phyloP scores from a whole-genome alignment of 2,329 filamentous ascomycete genomes.

The Verruconis gallopava region DNA sequence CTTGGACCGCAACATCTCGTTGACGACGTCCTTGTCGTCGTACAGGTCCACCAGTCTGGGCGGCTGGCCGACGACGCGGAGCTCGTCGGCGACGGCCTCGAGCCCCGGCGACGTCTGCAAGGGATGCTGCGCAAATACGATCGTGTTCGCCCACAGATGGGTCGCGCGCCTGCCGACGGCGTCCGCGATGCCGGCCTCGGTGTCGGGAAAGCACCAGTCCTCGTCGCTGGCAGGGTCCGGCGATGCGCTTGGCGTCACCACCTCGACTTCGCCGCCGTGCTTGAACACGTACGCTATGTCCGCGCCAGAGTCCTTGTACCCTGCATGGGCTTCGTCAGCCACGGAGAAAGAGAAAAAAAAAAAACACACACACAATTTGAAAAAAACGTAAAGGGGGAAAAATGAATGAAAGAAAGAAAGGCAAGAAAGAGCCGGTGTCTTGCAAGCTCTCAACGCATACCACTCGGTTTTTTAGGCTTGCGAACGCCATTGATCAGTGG shows the following conservation, averaged over 20 bases:
- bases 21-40: conserved; percentile 39
- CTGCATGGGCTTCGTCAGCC: conserved; percentile 16
- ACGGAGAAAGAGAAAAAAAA: too few relatives aligned
- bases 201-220: conserved; percentile 24
- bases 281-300: conserved; percentile 34
- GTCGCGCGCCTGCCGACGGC: conserved; percentile 31
- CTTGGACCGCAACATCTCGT: conserved; percentile 26
- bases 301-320: conserved; percentile 36
- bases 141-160: neutral
- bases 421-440: neutral
- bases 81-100: conserved; percentile 16
- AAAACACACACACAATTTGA: too few relatives aligned
- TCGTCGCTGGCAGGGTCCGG: conserved; percentile 27
- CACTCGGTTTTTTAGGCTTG: conserved; percentile 38
- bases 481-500: conserved; percentile 34
- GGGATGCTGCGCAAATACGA: neutral
- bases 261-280: conserved; percentile 17
- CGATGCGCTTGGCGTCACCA: conserved; percentile 20
- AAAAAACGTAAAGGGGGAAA: too few relatives aligned
- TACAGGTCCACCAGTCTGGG: conserved; percentile 35
- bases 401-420: too few relatives aligned
- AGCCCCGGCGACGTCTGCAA: conserved; percentile 26
- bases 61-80: conserved; percentile 34
- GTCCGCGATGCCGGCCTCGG: conserved; percentile 38
- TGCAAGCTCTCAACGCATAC: conserved; percentile 15